Evolutionary conservation across 2,329 filamentous ascomycete species (phyloP).

Genomic region (Aspergillus sp.): DNA sequence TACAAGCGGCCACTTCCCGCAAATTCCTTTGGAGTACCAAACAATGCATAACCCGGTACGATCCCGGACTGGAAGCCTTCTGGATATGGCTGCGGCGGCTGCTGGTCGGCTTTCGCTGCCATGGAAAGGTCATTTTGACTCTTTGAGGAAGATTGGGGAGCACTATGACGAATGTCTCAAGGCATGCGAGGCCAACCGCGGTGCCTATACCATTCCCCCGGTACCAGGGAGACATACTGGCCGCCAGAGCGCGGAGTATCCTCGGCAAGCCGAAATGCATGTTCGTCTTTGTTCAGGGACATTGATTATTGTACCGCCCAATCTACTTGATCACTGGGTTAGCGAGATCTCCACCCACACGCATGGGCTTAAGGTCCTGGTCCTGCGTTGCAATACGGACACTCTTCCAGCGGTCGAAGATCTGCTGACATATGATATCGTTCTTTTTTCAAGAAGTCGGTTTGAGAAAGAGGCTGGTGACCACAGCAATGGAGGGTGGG

Average conservation of each 20-base stretch:
- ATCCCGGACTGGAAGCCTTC: constrained; percentile 62
- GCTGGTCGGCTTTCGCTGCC: constrained; percentile 70
- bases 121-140: constrained; percentile 69
- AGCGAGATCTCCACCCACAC: constrained; percentile 82
- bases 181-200: constrained; percentile 62
- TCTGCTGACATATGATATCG: constrained; percentile 71
- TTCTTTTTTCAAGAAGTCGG: constrained; percentile 74
- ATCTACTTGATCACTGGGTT: constrained; percentile 83
- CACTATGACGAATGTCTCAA: constrained; percentile 60
- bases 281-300: constrained; percentile 71
- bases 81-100: constrained; percentile 75
- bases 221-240: constrained; percentile 46
- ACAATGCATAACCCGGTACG: constrained; percentile 49
- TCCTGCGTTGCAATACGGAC: constrained; percentile 59
- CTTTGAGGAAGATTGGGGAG: constrained; percentile 52
- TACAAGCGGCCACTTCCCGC: constrained; percentile 70
- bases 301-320: constrained; percentile 79
- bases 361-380: constrained; percentile 65
- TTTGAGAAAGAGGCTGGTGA: constrained; percentile 71
- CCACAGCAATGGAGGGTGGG: constrained; percentile 50
- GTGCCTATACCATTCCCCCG: constrained; percentile 61
- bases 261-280: constrained; percentile 43
- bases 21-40: constrained; percentile 66
- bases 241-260: constrained; percentile 48
- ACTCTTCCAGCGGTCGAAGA: constrained; percentile 61